phyloP scores from a whole-genome alignment of 192 early-diverging fungal genomes.

The Entophlyctis luteolus region DNA sequence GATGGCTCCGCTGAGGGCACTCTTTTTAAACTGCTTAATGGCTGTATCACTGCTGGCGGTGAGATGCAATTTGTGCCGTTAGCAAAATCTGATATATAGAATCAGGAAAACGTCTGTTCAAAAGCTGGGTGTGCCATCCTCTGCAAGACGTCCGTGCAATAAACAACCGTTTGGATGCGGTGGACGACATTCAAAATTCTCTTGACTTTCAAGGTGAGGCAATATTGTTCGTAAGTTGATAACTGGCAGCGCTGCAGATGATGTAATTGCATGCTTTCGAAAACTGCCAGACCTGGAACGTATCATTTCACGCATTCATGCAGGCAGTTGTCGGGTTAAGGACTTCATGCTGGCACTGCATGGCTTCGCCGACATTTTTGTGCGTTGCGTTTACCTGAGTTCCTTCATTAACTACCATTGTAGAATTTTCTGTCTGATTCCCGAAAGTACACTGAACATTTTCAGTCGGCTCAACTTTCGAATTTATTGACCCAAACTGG shows the following conservation, averaged over 20 bases:
- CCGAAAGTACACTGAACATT: constrained; percentile 32
- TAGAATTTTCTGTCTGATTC: constrained; percentile 33
- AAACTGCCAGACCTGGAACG: constrained; percentile 84
- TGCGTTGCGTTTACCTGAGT: constrained; percentile 24
- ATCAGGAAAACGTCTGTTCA: constrained; percentile 41
- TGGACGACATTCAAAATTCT: constrained; percentile 70
- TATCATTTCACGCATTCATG: constrained; percentile 83
- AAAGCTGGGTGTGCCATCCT: constrained; percentile 86
- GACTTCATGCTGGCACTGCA: constrained; percentile 74
- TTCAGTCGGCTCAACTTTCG: constrained; percentile 55
- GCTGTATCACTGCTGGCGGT: constrained; percentile 85
- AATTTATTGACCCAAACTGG: constrained; percentile 47
- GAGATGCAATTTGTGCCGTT: neutral
- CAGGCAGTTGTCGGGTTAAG: constrained; percentile 75
- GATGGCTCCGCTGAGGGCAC: constrained; percentile 76
- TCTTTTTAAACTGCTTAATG: constrained; percentile 79
- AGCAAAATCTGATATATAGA: neutral
- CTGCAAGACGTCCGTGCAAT: constrained; percentile 63
- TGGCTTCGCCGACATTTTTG: constrained; percentile 51
- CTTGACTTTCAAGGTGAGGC: constrained; percentile 33
- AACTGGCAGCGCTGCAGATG: constrained; percentile 6
- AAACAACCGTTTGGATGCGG: constrained; percentile 78
- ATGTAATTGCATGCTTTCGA: constrained; percentile 27
- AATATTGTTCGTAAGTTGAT: neutral
- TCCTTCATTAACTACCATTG: neutral